These are phyloP conservation scores for Cryptococcus sp. DNA, from an alignment of 1,284 basidiomycete species.

Conservation along the genomic window DNA sequence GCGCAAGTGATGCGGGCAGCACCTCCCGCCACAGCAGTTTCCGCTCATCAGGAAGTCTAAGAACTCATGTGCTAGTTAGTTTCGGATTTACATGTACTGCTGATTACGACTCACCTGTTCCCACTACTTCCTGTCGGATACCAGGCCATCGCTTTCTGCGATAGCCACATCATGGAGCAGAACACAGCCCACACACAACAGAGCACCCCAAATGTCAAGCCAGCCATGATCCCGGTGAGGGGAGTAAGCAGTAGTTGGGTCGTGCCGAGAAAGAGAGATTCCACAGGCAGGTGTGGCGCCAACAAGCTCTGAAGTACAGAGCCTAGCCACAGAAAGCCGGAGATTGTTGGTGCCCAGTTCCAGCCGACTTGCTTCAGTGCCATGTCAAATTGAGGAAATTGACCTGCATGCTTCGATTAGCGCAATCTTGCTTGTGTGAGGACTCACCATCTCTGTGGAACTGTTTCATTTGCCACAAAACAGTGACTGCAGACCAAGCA, in stretches of 20 bases:
- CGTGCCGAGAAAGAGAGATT: constrained; percentile 13
- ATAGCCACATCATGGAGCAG: background rate
- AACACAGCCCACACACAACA: constrained; percentile 2
- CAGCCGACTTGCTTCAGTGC: background rate
- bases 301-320: background rate
- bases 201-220: constrained; percentile 15
- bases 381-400: background rate
- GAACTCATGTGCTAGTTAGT: background rate
- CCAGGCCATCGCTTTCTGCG: too few species aligned
- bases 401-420: background rate
- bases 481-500: constrained; percentile 56
- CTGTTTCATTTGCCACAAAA: constrained; percentile 6
- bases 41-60: background rate
- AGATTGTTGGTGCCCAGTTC: background rate
- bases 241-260: constrained; percentile 6
- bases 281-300: background rate
- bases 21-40: background rate
- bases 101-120: too few species aligned
- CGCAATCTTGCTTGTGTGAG: background rate
- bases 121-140: too few species aligned
- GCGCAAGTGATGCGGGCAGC: constrained; percentile 52
- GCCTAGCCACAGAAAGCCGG: background rate
- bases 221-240: constrained; percentile 11
- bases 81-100: too few species aligned
- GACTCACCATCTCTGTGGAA: constrained; percentile 12